Percentiles rank a stretch among this genome's conserved stretches.
Evolutionary conservation across 2,329 filamentous ascomycete genomes (phyloP).

Genomic region (Ilyonectria robusta): DNA sequence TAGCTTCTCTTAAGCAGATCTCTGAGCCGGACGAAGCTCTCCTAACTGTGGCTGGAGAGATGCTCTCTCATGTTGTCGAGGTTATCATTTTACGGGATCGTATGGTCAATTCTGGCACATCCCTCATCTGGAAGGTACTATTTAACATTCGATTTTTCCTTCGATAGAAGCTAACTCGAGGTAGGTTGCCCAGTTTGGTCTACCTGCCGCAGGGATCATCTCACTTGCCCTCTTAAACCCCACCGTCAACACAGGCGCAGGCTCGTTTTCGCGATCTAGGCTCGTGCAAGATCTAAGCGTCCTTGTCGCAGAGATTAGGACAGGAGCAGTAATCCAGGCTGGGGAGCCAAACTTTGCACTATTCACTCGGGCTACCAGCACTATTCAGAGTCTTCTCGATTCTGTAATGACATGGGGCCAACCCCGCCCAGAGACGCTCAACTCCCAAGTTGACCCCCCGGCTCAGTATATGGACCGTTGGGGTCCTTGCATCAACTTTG

Average conservation of each 20-base stretch:
- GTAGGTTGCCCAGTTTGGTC: constrained; percentile 34
- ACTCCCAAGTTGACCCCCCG: not conserved
- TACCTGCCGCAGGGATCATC: constrained; percentile 33
- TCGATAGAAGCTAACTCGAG: not conserved
- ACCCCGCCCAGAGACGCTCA: not conserved
- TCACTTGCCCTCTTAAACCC: constrained; percentile 29
- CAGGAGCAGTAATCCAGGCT: constrained; percentile 27
- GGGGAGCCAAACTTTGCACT: constrained; percentile 39
- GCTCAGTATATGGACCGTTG: constrained; percentile 9
- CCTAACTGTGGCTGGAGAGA: constrained; percentile 26
- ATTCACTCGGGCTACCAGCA: constrained; percentile 32
- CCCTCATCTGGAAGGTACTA: constrained; percentile 35
- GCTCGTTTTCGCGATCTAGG: constrained; percentile 13
- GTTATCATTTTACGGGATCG: constrained; percentile 32
- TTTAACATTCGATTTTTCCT: not conserved
- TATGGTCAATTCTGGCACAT: constrained; percentile 32
- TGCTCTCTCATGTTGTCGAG: constrained; percentile 33
- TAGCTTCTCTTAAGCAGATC: constrained; percentile 12
- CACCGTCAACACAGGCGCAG: not conserved
- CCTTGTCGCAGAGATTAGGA: constrained; percentile 31
- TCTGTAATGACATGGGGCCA: constrained; percentile 14
- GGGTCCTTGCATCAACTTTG: constrained; percentile 28
- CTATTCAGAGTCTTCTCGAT: constrained; percentile 36
- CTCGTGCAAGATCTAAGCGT: constrained; percentile 35
- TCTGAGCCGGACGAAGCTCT: constrained; percentile 27